Base-by-base conservation (phyloP, 352 stramenopile species). In the Phytophthora pluvialis region DNA sequence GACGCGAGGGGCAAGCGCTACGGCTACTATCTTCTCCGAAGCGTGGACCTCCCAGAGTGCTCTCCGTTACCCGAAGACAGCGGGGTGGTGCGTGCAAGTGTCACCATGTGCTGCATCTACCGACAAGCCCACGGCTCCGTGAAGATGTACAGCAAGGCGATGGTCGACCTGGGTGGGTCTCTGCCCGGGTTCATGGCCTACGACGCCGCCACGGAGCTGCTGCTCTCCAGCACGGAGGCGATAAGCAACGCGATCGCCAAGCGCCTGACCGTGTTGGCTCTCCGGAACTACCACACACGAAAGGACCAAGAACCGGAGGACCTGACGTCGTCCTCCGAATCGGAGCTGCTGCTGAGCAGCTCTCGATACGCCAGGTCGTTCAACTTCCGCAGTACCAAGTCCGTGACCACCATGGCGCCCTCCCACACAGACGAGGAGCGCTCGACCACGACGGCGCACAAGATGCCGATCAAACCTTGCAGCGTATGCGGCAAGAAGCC, bases 21-120 rank as follows among this genome's bases (percentile, higher is more conserved):
- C 40, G 82, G 77, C 12, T 86, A 80, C 56, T 77, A 88, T 33
- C 55, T 91, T 36, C 67, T 88, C 21, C 72, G 83, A 51, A 89
- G 80, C 7, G 65, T 91, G 3, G 74, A 86, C 11, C 53, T 83
- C 0, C 59, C 73, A 0, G 73, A 75, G 25, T 88, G 80, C 53
- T 80, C 79, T 0, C 56, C 72, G n/a, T 72, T 86, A 48, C 65
- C 71, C 1, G 70, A 84, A 54, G 75, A 69, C 49, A 72, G 72
- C 15, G 66, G 77, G 39, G 70, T 90, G 5, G 67, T 80, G 18
- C 77, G 78, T 18, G 76, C 81, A 5, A 76, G 60, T 33, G 70
- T 87, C 35, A 84, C 81, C 36, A 64, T 89, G 55, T 89, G 81
- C 61, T 88, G 76, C 49, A 89, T 90, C 55, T 88, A 86, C 51